Conservation (phyloP, 2,329 filamentous ascomycete species). For the Capronia epimyces region DNA sequence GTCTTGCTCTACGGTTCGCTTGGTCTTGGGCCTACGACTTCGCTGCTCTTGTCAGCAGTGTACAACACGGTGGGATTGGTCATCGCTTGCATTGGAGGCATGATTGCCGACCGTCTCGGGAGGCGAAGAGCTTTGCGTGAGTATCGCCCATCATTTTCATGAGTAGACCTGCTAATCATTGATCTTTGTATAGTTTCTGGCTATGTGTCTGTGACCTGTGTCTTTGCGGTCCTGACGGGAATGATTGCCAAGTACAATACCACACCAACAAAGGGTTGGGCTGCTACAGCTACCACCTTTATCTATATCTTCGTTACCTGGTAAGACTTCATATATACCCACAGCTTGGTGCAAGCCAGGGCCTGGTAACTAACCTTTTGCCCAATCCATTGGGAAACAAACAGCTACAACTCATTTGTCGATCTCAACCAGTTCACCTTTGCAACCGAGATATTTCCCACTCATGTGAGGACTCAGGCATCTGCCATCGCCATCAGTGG, state of each 20-base stretch:
- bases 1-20: constrained; percentile 8
- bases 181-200: not conserved
- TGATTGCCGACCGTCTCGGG: constrained; percentile 8
- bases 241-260: constrained; percentile 6
- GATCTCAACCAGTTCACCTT: constrained; percentile 46
- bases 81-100: constrained; percentile 2
- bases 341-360: too few relatives aligned
- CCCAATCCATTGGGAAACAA: too few relatives aligned
- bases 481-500: constrained; percentile 8
- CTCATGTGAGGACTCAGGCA: constrained; percentile 11
- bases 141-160: not conserved
- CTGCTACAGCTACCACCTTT: constrained; percentile 6
- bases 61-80: constrained; percentile 12
- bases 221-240: constrained; percentile 7
- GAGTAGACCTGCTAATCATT: not conserved
- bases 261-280: constrained; percentile 4
- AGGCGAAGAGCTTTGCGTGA: constrained; percentile 6
- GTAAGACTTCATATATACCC: not conserved
- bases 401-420: constrained; percentile 26
- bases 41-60: constrained; percentile 5
- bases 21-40: constrained; percentile 2
- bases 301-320: constrained; percentile 9
- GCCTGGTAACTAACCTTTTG: too few relatives aligned
- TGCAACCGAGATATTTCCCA: constrained; percentile 27
- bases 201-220: constrained; percentile 1